Conservation (phyloP, 2,329 filamentous ascomycete genomes). For the Apiospora marii region DNA sequence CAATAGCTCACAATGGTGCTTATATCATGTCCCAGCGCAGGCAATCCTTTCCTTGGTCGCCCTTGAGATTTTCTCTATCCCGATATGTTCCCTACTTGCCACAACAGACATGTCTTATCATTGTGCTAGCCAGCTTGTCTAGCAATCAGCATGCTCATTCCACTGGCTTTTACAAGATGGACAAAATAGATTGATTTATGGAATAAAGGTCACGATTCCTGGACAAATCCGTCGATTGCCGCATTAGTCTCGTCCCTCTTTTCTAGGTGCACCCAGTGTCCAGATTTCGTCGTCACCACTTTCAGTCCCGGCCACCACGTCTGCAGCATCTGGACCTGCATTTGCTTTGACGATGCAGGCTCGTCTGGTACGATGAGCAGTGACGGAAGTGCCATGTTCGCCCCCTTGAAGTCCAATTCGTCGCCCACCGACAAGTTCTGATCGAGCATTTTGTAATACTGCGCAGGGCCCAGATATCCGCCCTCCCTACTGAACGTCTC, state of each 20-base stretch:
- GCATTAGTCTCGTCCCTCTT: constrained; percentile 10
- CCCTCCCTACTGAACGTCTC: constrained; percentile 10
- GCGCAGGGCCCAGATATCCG: constrained; percentile 21
- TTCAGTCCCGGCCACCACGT: constrained; percentile 22
- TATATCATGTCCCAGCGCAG: too few species aligned
- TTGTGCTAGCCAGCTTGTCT: too few species aligned
- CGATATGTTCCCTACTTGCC: too few species aligned
- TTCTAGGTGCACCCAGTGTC: constrained; percentile 29
- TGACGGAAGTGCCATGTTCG: constrained; percentile 8
- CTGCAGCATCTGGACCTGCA: constrained; percentile 24
- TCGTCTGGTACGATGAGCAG: constrained; percentile 20
- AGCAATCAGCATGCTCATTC: too few species aligned
- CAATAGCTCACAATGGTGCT: too few species aligned
- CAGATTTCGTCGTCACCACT: constrained; percentile 18
- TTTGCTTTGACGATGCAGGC: not conserved
- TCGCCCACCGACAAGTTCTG: constrained; percentile 26
- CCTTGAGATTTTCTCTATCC: too few species aligned
- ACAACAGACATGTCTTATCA: too few species aligned
- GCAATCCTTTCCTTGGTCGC: too few species aligned
- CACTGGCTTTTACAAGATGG: too few species aligned
- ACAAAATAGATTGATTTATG: too few species aligned
- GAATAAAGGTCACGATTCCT: not conserved
- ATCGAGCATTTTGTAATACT: constrained; percentile 28
- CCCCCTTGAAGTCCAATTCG: constrained; percentile 13
- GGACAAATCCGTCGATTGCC: not conserved